phyloP scores from a whole-genome alignment of 2,329 filamentous ascomycete species.

The Paraphaeosphaeria minitans region DNA sequence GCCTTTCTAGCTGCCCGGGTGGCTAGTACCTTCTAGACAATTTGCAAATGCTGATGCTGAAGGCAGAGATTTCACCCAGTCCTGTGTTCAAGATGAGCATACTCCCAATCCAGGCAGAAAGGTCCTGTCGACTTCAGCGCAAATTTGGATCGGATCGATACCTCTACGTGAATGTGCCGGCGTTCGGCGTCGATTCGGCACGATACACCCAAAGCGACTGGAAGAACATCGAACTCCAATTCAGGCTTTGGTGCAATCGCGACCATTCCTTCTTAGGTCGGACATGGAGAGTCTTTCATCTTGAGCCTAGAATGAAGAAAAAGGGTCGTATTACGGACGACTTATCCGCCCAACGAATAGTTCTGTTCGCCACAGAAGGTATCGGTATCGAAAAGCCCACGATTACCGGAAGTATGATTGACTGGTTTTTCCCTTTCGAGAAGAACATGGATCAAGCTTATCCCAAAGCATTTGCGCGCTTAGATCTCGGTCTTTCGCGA shows the following conservation, averaged over 20 bases:
- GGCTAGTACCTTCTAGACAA: no score
- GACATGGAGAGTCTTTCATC: slow-evolving; percentile 48
- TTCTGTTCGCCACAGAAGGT: slow-evolving; percentile 46
- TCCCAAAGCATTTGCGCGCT: slow-evolving; percentile 50
- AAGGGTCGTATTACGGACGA: slow-evolving; percentile 13
- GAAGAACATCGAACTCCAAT: slow-evolving; percentile 28
- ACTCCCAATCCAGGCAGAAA: slow-evolving; percentile 33
- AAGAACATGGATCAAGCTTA: slow-evolving; percentile 44
- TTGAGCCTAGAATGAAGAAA: slow-evolving; percentile 46
- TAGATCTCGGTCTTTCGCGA: slow-evolving; percentile 51
- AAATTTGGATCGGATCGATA: slow-evolving; percentile 49
- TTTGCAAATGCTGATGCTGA: not conserved
- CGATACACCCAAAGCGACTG: slow-evolving; percentile 18
- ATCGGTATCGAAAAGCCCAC: slow-evolving; percentile 27
- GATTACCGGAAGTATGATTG: slow-evolving; percentile 37
- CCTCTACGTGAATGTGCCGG: slow-evolving; percentile 47
- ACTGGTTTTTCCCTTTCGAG: slow-evolving; percentile 48
- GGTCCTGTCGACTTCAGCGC: slow-evolving; percentile 45
- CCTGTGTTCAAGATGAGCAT: slow-evolving; percentile 35
- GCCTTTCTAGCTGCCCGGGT: no score
- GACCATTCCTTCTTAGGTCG: slow-evolving; percentile 50
- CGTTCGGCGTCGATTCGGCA: slow-evolving; percentile 20
- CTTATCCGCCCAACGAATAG: slow-evolving; percentile 28
- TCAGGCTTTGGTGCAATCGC: slow-evolving; percentile 40
- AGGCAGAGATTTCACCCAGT: not conserved